Evolutionary conservation across 495 filamentous ascomycete species (phyloP).

Genomic region (Melanomma pulvis-pyrius): DNA sequence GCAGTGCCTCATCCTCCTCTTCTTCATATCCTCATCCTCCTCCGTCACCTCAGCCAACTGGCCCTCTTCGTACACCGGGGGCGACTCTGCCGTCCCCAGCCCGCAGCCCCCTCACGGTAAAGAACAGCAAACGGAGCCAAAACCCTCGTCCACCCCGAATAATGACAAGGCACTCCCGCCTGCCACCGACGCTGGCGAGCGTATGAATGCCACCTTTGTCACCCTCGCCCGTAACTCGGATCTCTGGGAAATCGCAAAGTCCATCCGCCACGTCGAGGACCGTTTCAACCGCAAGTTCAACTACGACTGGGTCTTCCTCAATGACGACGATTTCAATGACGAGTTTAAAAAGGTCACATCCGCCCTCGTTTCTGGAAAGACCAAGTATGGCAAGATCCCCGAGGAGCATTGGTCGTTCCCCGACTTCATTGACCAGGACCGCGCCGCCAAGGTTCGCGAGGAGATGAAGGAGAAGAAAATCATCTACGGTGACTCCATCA

Average conservation of each 20-base stretch:
- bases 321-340: slow-evolving; percentile 90
- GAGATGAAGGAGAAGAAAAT: slow-evolving; percentile 55
- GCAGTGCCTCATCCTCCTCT: slow-evolving; percentile 73
- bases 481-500: slow-evolving; percentile 82
- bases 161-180: slow-evolving; percentile 48
- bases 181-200: slow-evolving; percentile 60
- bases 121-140: background rate
- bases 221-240: slow-evolving; percentile 91
- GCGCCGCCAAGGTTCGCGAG: slow-evolving; percentile 59
- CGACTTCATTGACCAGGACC: slow-evolving; percentile 59
- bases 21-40: slow-evolving; percentile 76
- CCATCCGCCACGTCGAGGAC: slow-evolving; percentile 93
- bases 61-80: slow-evolving; percentile 13
- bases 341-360: slow-evolving; percentile 90
- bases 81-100: slow-evolving; percentile 10
- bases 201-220: slow-evolving; percentile 96
- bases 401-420: slow-evolving; percentile 57
- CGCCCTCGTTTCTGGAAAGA: slow-evolving; percentile 84
- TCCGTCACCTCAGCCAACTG: slow-evolving; percentile 27
- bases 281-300: slow-evolving; percentile 94
- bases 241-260: slow-evolving; percentile 93
- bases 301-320: slow-evolving; percentile 99
- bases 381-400: slow-evolving; percentile 74
- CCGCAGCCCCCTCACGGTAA: slow-evolving; percentile 1
- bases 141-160: slow-evolving; percentile 33